Conservation (phyloP, 78 protist species). For the Corallochytrium limacisporum region DNA sequence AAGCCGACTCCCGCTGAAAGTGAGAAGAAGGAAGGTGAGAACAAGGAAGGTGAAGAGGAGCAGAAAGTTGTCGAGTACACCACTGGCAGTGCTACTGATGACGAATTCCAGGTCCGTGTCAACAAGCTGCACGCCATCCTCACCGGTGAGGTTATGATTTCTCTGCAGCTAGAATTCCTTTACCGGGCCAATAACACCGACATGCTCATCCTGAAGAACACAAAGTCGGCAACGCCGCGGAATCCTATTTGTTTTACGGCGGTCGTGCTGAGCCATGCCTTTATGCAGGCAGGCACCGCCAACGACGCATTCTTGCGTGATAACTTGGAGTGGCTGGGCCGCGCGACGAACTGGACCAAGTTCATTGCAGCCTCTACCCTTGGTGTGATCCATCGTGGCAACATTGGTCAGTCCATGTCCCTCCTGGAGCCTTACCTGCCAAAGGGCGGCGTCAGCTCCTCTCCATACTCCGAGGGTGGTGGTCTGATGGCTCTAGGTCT, state of each 20-base stretch:
- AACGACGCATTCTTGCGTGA: slow-evolving; percentile 82
- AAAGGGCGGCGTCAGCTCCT: not conserved
- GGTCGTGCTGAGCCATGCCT: slow-evolving; percentile 65
- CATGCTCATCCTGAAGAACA: slow-evolving; percentile 52
- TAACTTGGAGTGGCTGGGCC: slow-evolving; percentile 86
- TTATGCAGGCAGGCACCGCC: slow-evolving; percentile 95
- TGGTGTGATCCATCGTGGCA: slow-evolving; percentile 75
- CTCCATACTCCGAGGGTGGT: slow-evolving; percentile 89
- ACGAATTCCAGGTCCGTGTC: not conserved
- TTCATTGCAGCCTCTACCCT: slow-evolving; percentile 77
- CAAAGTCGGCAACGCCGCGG: slow-evolving; percentile 37
- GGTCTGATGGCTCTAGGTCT: slow-evolving; percentile 92
- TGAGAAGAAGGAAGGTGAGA: not conserved
- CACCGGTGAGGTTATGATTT: slow-evolving; percentile 58
- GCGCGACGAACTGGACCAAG: slow-evolving; percentile 90
- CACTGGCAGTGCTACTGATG: too few relatives aligned
- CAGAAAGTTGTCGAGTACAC: not conserved
- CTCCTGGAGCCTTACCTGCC: slow-evolving; percentile 78
- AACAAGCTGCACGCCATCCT: slow-evolving; percentile 44
- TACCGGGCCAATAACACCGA: slow-evolving; percentile 64
- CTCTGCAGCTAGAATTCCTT: slow-evolving; percentile 72
- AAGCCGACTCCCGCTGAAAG: not conserved
- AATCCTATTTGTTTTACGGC: slow-evolving; percentile 46
- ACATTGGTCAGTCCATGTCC: not conserved
- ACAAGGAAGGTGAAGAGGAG: not conserved